These are phyloP conservation scores for Aspergillus egyptiacus DNA, from an alignment of 495 filamentous ascomycete species.

Conservation along the genomic window DNA sequence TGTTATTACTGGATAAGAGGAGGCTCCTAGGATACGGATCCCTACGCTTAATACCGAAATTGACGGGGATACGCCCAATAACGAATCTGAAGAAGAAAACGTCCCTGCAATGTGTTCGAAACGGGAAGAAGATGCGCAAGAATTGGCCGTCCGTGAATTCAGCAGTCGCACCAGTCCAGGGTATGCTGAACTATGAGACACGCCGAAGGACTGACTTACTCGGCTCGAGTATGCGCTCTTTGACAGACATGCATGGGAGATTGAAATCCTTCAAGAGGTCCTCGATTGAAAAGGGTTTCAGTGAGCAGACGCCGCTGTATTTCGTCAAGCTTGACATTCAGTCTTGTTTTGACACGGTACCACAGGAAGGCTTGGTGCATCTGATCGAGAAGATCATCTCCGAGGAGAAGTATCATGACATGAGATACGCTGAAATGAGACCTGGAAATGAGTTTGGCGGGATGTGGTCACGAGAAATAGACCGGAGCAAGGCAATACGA, in stretches of 20 bases:
- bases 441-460: slow-evolving; percentile 22
- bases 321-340: slow-evolving; percentile 92
- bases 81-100: slow-evolving; percentile 71
- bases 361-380: slow-evolving; percentile 64
- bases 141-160: slow-evolving; percentile 77
- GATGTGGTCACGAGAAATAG: slow-evolving; percentile 8
- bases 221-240: slow-evolving; percentile 72
- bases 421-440: slow-evolving; percentile 67
- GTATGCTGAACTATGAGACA: slow-evolving; percentile 73
- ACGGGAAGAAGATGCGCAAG: slow-evolving; percentile 38
- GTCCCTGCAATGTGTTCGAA: slow-evolving; percentile 35
- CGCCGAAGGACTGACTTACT: slow-evolving; percentile 52
- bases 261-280: slow-evolving; percentile 61
- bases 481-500: slow-evolving; percentile 45
- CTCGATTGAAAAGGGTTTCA: slow-evolving; percentile 7
- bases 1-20: slow-evolving; percentile 46
- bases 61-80: slow-evolving; percentile 66
- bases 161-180: slow-evolving; percentile 66
- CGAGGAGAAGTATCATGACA: slow-evolving; percentile 62
- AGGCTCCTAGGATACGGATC: slow-evolving; percentile 69
- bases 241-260: slow-evolving; percentile 73
- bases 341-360: slow-evolving; percentile 93
- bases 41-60: slow-evolving; percentile 75
- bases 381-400: slow-evolving; percentile 60
- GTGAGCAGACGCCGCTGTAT: slow-evolving; percentile 42